Base-by-base conservation (phyloP, 805 yeast genomes). In the Myxozyma monticola region DNA sequence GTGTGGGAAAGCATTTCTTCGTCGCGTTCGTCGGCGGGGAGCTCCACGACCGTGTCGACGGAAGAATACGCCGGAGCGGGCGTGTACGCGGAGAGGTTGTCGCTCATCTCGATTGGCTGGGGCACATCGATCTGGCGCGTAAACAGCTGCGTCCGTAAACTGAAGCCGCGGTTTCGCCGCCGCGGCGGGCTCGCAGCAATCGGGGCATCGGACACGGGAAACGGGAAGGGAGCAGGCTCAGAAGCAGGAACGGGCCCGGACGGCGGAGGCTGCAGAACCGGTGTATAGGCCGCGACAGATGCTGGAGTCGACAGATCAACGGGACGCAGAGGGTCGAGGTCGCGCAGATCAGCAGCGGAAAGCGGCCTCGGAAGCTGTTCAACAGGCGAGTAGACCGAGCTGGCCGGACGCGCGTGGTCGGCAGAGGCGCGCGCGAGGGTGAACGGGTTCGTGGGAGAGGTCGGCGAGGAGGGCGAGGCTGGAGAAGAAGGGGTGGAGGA, bases 131-230 rank as follows among this genome's bases (percentile, higher is more conserved):
- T 54, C 51, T 57, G 60, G 46, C 69, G 79, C 62, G 74, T 79
- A 68, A 84, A 76, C 42, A 84, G 71, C 68, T 84, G 88, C 0
- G 85, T 73, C 53, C 90, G 72, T 48, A 84, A 66, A 7, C 87
- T 81, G 53, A 81, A 79, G 0, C 89, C 89, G 60, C 90, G 41
- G 25, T 45, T 44, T 9, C 54, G 49, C 31, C 41, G 34, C 28
- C 50, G 45, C n/a, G n/a, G n/a, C n/a, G n/a, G n/a, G n/a, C n/a
- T n/a, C n/a, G n/a, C n/a, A n/a, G n/a, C n/a, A n/a, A n/a, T n/a
- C n/a, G 35, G 5, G 40, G 40, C 39, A 28, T n/a, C 15, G 28
- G 33, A 25, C 34, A 35, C 46, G 10, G 46, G 9, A 26, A 34
- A 40, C 33, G 26, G 48, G 18, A 37, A 37, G 12, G 48, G 48